Evolutionary conservation across 78 protist genomes (phyloP).

Genomic region (Dictyostelium firmibasis): DNA sequence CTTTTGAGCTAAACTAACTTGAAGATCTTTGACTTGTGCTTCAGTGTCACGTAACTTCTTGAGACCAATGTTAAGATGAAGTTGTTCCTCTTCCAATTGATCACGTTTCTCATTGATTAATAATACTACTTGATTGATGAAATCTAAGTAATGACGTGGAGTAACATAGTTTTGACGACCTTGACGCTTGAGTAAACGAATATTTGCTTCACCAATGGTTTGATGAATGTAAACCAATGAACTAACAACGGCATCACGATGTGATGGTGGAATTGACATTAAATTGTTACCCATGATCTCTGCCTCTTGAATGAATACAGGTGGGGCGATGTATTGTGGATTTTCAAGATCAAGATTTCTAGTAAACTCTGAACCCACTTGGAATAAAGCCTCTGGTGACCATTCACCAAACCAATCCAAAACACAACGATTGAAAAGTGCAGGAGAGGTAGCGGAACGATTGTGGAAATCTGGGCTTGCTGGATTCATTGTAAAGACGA

Average conservation of each 20-base stretch:
- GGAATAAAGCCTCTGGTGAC: constrained; percentile 92
- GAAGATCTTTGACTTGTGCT: constrained; percentile 86
- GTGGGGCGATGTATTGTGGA: constrained; percentile 60
- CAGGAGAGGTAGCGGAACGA: constrained; percentile 95
- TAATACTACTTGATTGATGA: constrained; percentile 90
- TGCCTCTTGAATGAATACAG: constrained; percentile 18
- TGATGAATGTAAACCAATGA: constrained; percentile 89
- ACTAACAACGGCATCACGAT: constrained; percentile 86
- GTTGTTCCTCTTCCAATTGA: constrained; percentile 94
- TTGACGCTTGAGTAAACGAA: constrained; percentile 58
- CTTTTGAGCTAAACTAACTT: constrained; percentile 70
- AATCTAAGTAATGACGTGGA: constrained; percentile 98
- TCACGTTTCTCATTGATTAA: constrained; percentile 90
- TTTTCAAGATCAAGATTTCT: constrained; percentile 85
- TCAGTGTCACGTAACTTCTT: constrained; percentile 90
- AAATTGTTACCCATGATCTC: background rate
- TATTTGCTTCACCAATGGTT: constrained; percentile 78
- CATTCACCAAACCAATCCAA: constrained; percentile 99
- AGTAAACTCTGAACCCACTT: constrained; percentile 94
- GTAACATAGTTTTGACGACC: constrained; percentile 93
- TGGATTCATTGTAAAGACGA: constrained; percentile 99
- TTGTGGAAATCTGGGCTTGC: constrained; percentile 90
- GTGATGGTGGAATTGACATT: constrained; percentile 39
- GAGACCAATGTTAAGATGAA: constrained; percentile 95
- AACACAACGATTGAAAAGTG: constrained; percentile 98